A percentile compares a stretch with the other conserved stretches of the same genome.
Conservation (phyloP, 345 rosid genomes). For the Arabidopsis arenosa region DNA sequence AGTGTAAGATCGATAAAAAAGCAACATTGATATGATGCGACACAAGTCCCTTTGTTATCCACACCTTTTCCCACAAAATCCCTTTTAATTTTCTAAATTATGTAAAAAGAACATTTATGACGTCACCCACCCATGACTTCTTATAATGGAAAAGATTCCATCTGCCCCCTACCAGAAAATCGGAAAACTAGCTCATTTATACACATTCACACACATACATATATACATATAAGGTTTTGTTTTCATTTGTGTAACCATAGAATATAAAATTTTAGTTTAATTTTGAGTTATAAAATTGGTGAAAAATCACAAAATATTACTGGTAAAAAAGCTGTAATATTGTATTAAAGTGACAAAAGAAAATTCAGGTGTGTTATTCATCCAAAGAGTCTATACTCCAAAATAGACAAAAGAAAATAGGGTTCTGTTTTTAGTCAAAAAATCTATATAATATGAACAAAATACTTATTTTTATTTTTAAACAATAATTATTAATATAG, state of each 20-base stretch:
- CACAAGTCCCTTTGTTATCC: conserved; percentile 46
- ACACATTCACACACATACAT: background rate
- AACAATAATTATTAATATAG: background rate
- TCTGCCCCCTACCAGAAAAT: conserved; percentile 48
- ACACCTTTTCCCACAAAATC: conserved; percentile 26
- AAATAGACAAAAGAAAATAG: background rate
- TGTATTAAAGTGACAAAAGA: background rate
- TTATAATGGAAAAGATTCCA: conserved; percentile 50
- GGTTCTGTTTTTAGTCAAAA: background rate
- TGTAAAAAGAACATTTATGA: conserved; percentile 32
- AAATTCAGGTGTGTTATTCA: background rate
- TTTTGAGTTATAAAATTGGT: background rate
- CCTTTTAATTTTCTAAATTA: conserved; percentile 1
- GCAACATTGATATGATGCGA: conserved; percentile 41
- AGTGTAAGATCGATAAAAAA: conserved; percentile 29
- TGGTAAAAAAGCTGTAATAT: no score
- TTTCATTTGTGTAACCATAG: background rate
- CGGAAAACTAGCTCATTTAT: conserved; percentile 22
- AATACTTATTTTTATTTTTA: no score
- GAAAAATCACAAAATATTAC: background rate
- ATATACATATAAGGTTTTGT: background rate
- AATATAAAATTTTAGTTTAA: background rate
- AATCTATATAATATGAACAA: no score
- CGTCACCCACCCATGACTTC: conserved; percentile 49
- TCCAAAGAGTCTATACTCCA: background rate